Conservation (phyloP, 2,329 filamentous ascomycete species). For the Diaporthe sp. region DNA sequence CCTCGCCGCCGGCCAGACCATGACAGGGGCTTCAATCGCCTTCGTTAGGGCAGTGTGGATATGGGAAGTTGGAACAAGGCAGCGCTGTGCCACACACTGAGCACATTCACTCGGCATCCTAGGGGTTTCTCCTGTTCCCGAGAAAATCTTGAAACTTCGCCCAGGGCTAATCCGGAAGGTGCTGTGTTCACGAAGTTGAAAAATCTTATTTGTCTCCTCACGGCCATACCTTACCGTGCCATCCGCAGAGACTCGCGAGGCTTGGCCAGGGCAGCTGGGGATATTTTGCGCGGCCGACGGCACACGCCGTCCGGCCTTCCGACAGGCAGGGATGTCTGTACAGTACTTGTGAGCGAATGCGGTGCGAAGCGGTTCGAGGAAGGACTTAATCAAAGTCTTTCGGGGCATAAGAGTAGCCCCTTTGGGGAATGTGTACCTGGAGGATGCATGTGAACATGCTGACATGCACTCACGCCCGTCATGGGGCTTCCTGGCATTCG, state of each 20-base stretch:
- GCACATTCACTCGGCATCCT: background rate
- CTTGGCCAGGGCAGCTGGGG: background rate
- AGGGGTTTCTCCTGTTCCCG: background rate
- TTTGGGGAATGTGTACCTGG: background rate
- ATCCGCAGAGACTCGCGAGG: background rate
- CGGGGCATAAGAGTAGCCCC: background rate
- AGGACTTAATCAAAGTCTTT: background rate
- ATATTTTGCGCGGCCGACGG: background rate
- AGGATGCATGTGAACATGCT: background rate
- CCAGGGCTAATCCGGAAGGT: background rate
- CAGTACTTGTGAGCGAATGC: background rate
- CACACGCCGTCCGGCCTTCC: background rate
- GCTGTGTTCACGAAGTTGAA: background rate
- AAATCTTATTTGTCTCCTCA: background rate
- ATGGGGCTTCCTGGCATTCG: background rate
- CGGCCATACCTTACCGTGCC: background rate
- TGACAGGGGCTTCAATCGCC: background rate
- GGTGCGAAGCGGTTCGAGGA: background rate
- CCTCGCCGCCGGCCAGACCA: background rate
- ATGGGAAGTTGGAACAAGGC: background rate
- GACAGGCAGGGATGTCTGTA: slow-evolving; percentile 1
- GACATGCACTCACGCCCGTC: background rate
- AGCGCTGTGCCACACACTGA: background rate
- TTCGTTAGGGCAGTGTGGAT: too few species aligned
- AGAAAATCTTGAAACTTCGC: background rate